Evolutionary conservation across 306 rosid genomes (phyloP), one percentile per base, ranked within the genome.

Genomic region (Ormosia emarginata): DNA sequence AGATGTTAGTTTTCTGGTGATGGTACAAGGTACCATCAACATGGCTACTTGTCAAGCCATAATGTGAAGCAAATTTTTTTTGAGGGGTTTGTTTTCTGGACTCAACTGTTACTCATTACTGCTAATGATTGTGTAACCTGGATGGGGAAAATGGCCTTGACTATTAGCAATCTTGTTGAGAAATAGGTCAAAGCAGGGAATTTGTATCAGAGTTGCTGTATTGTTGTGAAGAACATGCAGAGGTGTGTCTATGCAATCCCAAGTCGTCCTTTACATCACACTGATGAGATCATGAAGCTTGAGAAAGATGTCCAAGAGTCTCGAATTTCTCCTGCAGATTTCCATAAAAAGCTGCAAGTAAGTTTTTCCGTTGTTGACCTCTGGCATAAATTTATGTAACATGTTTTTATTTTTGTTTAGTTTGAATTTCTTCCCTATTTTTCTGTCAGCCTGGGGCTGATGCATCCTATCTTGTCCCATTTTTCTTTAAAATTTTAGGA

Each of bases 231-330:
- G 92, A 93, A 89, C 88, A 86, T 91, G 90, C 90, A 93, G 71
- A 92, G 99, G 85, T 90, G 99, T 74, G 85, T 93, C 66, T 95
- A 89, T 81, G 98, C 99, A 41, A 82, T 95, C 85, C 99, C 98
- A 72, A 81, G 77, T 62, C 76, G 71, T 69, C 84, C 92, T 47
- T 53, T 84, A 59, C 84, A 82, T 82, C 74, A 78, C 81, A 77
- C 86, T 5, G 90, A 88, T 46, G 99, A 93, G 85, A 84, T 90
- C 85, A 72, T 75, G 79, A 82, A 71, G 76, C 93, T 93, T 14
- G 92, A 88, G 86, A 91, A 88, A 84, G 92, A 93, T 72, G 78
- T 79, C 10, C 79, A 87, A 79, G 92, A 88, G 84, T 91, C 91
- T 37, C 86, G 61, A 39, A 80, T 93, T 79, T 90, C 98, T 82